phyloP scores from a whole-genome alignment of 495 filamentous ascomycete species.

The Chaetomium tenue region DNA sequence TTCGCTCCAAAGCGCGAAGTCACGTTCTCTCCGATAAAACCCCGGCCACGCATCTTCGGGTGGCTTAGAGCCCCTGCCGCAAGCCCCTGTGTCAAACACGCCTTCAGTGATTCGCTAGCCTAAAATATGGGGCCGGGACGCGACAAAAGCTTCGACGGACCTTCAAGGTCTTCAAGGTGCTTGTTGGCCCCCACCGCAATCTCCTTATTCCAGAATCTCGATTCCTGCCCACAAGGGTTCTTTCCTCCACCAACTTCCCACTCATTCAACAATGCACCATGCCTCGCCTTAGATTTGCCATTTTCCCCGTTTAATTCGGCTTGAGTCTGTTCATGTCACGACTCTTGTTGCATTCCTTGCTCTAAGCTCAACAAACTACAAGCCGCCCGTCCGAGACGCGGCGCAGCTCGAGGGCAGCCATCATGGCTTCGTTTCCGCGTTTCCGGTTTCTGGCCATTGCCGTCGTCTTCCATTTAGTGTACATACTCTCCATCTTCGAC shows the following conservation, averaged over 20 bases:
- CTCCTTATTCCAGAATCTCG: background rate
- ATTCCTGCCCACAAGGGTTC: slow-evolving; percentile 7
- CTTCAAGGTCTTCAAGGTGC: slow-evolving; percentile 25
- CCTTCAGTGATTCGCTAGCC: slow-evolving; percentile 10
- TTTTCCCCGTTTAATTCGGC: slow-evolving; percentile 7
- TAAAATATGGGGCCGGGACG: background rate
- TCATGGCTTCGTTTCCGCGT: slow-evolving; percentile 78
- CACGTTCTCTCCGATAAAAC: slow-evolving; percentile 28
- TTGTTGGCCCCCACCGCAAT: background rate
- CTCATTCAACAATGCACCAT: slow-evolving; percentile 20
- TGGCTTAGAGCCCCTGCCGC: slow-evolving; percentile 21
- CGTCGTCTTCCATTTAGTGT: slow-evolving; percentile 89
- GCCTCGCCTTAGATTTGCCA: slow-evolving; percentile 12
- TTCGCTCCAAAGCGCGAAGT: slow-evolving; percentile 28
- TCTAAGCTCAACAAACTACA: background rate
- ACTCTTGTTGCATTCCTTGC: background rate
- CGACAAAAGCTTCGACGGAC: slow-evolving; percentile 12
- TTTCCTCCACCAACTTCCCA: background rate
- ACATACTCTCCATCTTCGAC: slow-evolving; percentile 96
- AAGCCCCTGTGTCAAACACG: background rate
- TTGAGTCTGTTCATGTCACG: background rate
- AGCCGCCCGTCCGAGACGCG: slow-evolving; percentile 5
- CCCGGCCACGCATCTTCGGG: slow-evolving; percentile 8
- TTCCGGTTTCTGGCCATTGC: slow-evolving; percentile 88
- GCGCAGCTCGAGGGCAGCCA: slow-evolving; percentile 21